These are phyloP conservation scores for Niebla homalea DNA, from an alignment of 495 filamentous ascomycete species.

Conservation along the genomic window DNA sequence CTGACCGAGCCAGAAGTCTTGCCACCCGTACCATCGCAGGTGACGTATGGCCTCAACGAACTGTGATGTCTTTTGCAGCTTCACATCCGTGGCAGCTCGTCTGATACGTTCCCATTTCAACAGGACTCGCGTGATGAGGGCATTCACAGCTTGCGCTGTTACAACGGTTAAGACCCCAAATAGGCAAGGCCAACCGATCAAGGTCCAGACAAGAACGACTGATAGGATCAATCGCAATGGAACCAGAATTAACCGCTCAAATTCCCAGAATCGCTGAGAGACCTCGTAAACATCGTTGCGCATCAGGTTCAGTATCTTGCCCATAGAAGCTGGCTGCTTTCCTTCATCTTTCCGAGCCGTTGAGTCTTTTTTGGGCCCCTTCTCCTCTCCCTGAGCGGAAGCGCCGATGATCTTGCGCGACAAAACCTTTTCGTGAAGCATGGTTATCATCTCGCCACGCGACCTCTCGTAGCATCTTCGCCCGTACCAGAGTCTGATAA, in stretches of 20 bases:
- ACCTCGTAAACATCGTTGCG: constrained; percentile 73
- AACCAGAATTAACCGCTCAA: constrained; percentile 49
- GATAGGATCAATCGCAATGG: constrained; percentile 59
- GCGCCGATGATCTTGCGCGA: constrained; percentile 56
- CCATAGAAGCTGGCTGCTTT: constrained; percentile 57
- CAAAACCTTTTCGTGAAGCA: constrained; percentile 75
- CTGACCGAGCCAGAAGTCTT: constrained; percentile 58
- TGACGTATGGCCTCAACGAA: constrained; percentile 77
- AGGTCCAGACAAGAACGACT: constrained; percentile 52
- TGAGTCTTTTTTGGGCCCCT: neutral
- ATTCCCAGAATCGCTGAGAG: constrained; percentile 72
- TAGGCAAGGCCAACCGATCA: constrained; percentile 70
- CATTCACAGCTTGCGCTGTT: constrained; percentile 50
- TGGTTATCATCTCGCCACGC: constrained; percentile 74
- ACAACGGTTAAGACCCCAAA: constrained; percentile 54
- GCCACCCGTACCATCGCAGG: constrained; percentile 79
- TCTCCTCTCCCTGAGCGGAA: constrained; percentile 16
- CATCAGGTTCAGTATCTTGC: constrained; percentile 73
- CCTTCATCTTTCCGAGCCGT: constrained; percentile 15
- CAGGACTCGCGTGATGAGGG: constrained; percentile 43
- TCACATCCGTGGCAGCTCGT: constrained; percentile 52
- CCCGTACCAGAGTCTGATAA: constrained; percentile 61
- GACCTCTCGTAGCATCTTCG: constrained; percentile 66
- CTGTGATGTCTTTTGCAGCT: constrained; percentile 62
- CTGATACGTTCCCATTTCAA: constrained; percentile 51